phyloP scores from a whole-genome alignment of 1,284 basidiomycete species.

The Pholiota adiposa region DNA sequence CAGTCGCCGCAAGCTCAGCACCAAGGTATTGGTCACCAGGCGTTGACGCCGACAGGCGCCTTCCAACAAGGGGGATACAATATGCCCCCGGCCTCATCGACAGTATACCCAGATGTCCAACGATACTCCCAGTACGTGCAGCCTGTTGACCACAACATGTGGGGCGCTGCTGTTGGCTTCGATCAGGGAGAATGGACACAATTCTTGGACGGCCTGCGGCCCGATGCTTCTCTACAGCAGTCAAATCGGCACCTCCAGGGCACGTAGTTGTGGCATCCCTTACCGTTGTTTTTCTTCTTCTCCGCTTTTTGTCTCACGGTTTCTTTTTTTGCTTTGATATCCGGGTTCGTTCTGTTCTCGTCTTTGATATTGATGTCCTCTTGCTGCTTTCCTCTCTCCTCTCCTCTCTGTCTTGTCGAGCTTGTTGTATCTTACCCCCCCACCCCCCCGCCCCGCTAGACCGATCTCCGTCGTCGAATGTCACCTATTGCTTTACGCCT shows the following conservation, averaged over 20 bases:
- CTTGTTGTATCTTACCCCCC: conserved; percentile 26
- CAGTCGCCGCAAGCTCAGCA: conserved; percentile 37
- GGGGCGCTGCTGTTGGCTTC: conserved; percentile 64
- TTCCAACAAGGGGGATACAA: conserved; percentile 24
- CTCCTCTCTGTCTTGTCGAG: conserved; percentile 16
- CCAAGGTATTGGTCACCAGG: conserved; percentile 32
- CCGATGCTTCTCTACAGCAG: conserved; percentile 29
- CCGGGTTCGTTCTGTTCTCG: conserved; percentile 9
- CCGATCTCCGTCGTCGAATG: conserved; percentile 6
- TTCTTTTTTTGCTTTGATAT: conserved; percentile 19
- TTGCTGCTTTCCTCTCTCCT: conserved; percentile 10
- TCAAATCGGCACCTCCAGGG: conserved; percentile 36
- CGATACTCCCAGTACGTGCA: conserved; percentile 47
- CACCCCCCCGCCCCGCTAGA: no score
- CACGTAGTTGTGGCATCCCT: conserved; percentile 21
- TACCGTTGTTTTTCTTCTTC: conserved; percentile 5
- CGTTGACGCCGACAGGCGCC: conserved; percentile 21
- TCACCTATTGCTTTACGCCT: conserved; percentile 8
- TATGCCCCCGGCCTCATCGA: conserved; percentile 28
- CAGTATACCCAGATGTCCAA: conserved; percentile 37
- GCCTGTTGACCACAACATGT: conserved; percentile 56
- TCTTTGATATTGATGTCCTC: conserved; percentile 8
- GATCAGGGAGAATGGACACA: conserved; percentile 62
- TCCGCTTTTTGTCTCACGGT: conserved; percentile 16
- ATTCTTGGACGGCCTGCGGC: conserved; percentile 47